Percentiles rank a stretch among this genome's conserved stretches.
These are phyloP conservation scores for Blastobotrys robertii DNA, from an alignment of 805 yeast species.

Conservation along the genomic window DNA sequence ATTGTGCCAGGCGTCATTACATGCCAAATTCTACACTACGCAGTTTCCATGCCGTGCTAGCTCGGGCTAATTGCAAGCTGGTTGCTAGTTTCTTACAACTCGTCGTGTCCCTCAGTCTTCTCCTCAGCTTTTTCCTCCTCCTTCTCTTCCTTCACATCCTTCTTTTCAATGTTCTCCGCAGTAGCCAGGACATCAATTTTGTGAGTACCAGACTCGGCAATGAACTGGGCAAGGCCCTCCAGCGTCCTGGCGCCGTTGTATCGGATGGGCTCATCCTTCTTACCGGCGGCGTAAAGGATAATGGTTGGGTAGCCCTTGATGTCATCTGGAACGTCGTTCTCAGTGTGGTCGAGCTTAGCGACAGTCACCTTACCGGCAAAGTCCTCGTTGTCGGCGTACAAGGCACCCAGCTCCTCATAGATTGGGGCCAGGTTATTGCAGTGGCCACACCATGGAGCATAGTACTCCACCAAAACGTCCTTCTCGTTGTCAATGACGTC, in stretches of 20 bases:
- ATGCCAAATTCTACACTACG: too few species aligned
- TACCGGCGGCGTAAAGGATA: constrained; percentile 81
- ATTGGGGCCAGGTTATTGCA: constrained; percentile 81
- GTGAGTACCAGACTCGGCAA: constrained; percentile 57
- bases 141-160: constrained; percentile 25
- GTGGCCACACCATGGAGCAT: constrained; percentile 98
- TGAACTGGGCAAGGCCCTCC: constrained; percentile 58
- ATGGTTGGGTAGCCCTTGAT: constrained; percentile 91
- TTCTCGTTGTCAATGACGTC: constrained; percentile 54
- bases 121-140: constrained; percentile 9
- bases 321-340: constrained; percentile 76
- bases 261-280: constrained; percentile 52
- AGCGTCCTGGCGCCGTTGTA: constrained; percentile 67
- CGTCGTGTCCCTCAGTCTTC: constrained; percentile 13
- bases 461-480: constrained; percentile 76
- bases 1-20: too few species aligned
- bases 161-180: constrained; percentile 17
- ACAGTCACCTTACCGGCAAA: constrained; percentile 50
- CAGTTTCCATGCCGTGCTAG: too few species aligned
- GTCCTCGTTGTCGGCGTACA: constrained; percentile 44
- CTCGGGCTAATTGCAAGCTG: too few species aligned
- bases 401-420: constrained; percentile 75
- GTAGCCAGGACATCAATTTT: constrained; percentile 46
- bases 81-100: too few species aligned
- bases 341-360: constrained; percentile 84